Percentiles rank a stretch among this genome's conserved stretches.
phyloP scores from a whole-genome alignment of 768 basidiomycete species.

The Serendipita sp. region DNA sequence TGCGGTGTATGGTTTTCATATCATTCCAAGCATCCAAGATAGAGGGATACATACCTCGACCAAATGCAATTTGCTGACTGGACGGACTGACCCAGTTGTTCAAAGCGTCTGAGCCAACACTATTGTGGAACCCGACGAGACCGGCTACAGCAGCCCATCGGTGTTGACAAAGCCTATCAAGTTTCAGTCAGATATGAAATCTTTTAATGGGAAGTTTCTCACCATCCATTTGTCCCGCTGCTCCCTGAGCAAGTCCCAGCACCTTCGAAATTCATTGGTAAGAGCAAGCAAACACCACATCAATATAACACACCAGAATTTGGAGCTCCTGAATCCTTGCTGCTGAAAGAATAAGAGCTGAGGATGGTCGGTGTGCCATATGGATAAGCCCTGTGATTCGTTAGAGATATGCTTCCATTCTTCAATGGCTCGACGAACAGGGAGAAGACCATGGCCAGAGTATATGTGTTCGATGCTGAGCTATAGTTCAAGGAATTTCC shows the following conservation, averaged over 20 bases:
- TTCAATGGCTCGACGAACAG: constrained; percentile 18
- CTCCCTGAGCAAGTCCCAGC: constrained; percentile 9
- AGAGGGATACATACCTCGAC: constrained; percentile 29
- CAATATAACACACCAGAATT: constrained; percentile 29
- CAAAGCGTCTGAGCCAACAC: constrained; percentile 23
- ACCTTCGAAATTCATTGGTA: background rate
- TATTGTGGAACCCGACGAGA: constrained; percentile 12
- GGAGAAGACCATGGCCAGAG: constrained; percentile 43
- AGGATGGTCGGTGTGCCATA: constrained; percentile 52
- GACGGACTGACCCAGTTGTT: constrained; percentile 44
- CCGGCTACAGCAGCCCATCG: constrained; percentile 13
- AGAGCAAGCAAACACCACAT: background rate
- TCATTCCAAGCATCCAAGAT: background rate
- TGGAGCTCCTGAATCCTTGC: constrained; percentile 39
- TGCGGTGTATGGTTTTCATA: background rate
- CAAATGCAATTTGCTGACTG: constrained; percentile 48
- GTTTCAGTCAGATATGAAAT: background rate
- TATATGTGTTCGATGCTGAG: constrained; percentile 50
- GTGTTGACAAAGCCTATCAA: constrained; percentile 14
- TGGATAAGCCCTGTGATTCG: constrained; percentile 29
- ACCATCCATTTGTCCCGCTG: constrained; percentile 11
- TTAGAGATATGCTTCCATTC: background rate
- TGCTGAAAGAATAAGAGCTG: constrained; percentile 33
- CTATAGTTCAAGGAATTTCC: constrained; percentile 39
- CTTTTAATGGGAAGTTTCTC: background rate